These are phyloP conservation scores for Verticillium klebahnii DNA, from an alignment of 2,329 filamentous ascomycete species.

Conservation along the genomic window DNA sequence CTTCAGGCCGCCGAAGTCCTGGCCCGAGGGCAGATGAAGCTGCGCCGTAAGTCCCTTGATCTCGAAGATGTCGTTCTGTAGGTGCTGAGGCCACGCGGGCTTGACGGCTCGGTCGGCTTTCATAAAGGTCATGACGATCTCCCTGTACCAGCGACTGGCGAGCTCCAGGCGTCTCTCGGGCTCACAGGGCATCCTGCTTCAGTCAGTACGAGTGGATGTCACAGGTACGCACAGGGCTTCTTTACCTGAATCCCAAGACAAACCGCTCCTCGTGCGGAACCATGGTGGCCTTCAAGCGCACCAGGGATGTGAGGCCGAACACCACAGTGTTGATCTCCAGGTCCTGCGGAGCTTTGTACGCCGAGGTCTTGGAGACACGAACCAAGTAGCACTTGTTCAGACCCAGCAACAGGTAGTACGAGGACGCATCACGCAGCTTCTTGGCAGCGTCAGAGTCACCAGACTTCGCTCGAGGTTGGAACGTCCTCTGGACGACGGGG, in stretches of 20 bases:
- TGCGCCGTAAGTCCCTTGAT: slow-evolving; percentile 48
- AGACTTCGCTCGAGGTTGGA: slow-evolving; percentile 32
- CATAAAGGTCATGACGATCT: slow-evolving; percentile 49
- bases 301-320: slow-evolving; percentile 49
- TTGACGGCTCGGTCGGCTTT: slow-evolving; percentile 52
- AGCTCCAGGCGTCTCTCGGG: slow-evolving; percentile 41
- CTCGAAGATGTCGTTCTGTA: slow-evolving; percentile 49
- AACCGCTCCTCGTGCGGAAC: slow-evolving; percentile 51
- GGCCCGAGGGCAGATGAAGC: slow-evolving; percentile 48
- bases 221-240: slow-evolving; percentile 8
- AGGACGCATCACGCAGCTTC: slow-evolving; percentile 43
- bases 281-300: slow-evolving; percentile 46
- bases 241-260: slow-evolving; percentile 49
- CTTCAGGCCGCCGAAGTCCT: slow-evolving; percentile 50
- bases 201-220: slow-evolving; percentile 13
- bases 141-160: slow-evolving; percentile 49
- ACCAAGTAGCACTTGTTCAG: slow-evolving; percentile 48
- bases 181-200: slow-evolving; percentile 5
- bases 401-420: slow-evolving; percentile 51
- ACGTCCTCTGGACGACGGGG: slow-evolving; percentile 45
- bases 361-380: slow-evolving; percentile 41
- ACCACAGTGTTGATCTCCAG: slow-evolving; percentile 43
- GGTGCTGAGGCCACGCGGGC: slow-evolving; percentile 52
- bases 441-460: slow-evolving; percentile 37
- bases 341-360: slow-evolving; percentile 37